These are phyloP conservation scores for Saccharomycopsis hybrid DNA, from an alignment of 1,139 yeast genomes.

Conservation along the genomic window DNA sequence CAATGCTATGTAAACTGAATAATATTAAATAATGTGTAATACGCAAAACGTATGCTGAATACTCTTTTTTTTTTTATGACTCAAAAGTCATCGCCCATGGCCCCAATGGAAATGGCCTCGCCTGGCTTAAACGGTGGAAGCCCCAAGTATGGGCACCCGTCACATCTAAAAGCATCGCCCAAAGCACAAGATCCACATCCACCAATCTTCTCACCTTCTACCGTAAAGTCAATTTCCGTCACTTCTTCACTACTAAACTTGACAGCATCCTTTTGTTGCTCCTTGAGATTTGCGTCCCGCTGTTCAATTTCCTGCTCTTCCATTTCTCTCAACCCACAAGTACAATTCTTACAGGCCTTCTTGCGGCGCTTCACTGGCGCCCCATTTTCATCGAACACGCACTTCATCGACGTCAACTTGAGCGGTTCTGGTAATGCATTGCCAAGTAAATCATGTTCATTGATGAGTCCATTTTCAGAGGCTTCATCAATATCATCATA, in stretches of 20 bases:
- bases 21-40: no score
- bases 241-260: constrained; percentile 60
- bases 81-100: constrained; percentile 36
- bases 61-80: no score
- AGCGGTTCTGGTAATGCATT: constrained; percentile 25
- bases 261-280: constrained; percentile 32
- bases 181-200: constrained; percentile 96
- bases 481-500: constrained; percentile 1
- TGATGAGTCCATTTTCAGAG: constrained; percentile 29
- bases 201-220: constrained; percentile 84
- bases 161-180: constrained; percentile 97
- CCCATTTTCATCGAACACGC: constrained; percentile 26
- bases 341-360: constrained; percentile 94
- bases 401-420: constrained; percentile 24
- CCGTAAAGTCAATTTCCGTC: constrained; percentile 89
- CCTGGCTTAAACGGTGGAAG: constrained; percentile 98
- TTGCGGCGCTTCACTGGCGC: constrained; percentile 57
- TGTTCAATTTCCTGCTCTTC: constrained; percentile 55
- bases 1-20: no score
- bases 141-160: constrained; percentile 95
- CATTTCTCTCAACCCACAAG: constrained; percentile 88
- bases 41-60: no score
- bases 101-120: constrained; percentile 44
- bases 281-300: constrained; percentile 28
- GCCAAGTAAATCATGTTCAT: constrained; percentile 40